Percentiles rank a stretch among this genome's conserved stretches.
These are phyloP conservation scores for Neolentinus lepideus DNA, from an alignment of 1,284 basidiomycete species.

Conservation along the genomic window DNA sequence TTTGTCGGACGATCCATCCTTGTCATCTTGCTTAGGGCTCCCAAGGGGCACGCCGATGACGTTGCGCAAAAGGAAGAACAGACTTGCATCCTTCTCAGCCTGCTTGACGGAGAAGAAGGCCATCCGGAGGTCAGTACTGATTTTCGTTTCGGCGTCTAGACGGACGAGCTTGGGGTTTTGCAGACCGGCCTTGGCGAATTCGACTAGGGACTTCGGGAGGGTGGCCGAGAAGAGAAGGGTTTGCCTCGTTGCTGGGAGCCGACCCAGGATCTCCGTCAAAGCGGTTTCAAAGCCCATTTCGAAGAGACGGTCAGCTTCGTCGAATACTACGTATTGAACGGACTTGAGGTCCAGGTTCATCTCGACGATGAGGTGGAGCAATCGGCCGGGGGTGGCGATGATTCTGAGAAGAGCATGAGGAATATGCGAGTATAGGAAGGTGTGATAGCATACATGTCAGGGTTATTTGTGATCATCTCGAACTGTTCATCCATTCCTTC, in stretches of 20 bases:
- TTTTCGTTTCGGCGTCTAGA: slow-evolving; percentile 93
- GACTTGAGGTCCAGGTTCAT: slow-evolving; percentile 93
- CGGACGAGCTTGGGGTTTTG: slow-evolving; percentile 93
- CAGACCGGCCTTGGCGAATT: slow-evolving; percentile 96
- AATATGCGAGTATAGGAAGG: slow-evolving; percentile 6
- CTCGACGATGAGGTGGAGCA: slow-evolving; percentile 93
- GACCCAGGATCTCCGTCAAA: slow-evolving; percentile 84
- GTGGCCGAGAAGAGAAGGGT: slow-evolving; percentile 96
- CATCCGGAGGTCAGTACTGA: slow-evolving; percentile 90
- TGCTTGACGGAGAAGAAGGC: slow-evolving; percentile 93
- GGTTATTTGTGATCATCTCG: slow-evolving; percentile 89
- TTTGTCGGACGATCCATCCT: slow-evolving; percentile 22
- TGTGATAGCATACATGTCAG: slow-evolving; percentile 73
- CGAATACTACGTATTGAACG: slow-evolving; percentile 91
- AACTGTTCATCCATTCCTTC: slow-evolving; percentile 97
- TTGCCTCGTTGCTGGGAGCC: slow-evolving; percentile 83
- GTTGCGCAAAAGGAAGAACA: slow-evolving; percentile 81
- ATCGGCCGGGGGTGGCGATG: slow-evolving; percentile 95
- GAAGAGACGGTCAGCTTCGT: slow-evolving; percentile 97
- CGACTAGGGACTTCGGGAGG: slow-evolving; percentile 91
- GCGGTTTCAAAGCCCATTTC: slow-evolving; percentile 97
- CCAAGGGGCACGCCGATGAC: slow-evolving; percentile 78
- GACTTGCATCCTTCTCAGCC: slow-evolving; percentile 90
- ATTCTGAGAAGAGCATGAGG: slow-evolving; percentile 44
- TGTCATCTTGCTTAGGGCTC: slow-evolving; percentile 19